Base-by-base conservation (phyloP, 2,329 filamentous ascomycete genomes). In the Dothideomycetes sp. region DNA sequence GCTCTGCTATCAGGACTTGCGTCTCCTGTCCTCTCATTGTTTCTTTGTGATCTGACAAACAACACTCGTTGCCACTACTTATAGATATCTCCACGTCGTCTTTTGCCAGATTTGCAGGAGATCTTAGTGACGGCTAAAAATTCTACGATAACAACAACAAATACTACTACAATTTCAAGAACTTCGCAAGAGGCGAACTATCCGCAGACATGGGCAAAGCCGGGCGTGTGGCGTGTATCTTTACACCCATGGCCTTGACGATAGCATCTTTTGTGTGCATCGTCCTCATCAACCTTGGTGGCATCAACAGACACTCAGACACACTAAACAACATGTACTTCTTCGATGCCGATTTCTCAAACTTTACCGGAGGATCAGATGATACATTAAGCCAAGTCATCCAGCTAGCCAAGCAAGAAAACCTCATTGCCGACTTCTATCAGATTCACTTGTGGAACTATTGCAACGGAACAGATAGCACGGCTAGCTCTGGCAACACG, bases 371-470 rank as follows among this genome's bases (percentile, higher is more conserved):
- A 25, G 43, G 50, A 22, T 46, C 50, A 19, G 50, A 45, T 11
- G 55, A 58, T 47, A 51, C 51, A 36, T 46, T 64, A 28, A 46
- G 51, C 7, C 40, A 44, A 13, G 57, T 68, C 10, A 58, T 70
- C 41, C 53, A 62, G 9, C 52, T 57, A 36, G 55, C 58, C 29
- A 53, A 60, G 24, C 51, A 56, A 4, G 51, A 59, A 30, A 53
- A 54, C 39, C 49, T 74, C 41, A 73, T 94, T 45, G 75, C 73
- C 54, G 78, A 89, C 57, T 71, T 78, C 55, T 96, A 95, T 73
- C 74, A 83, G 46, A 71, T 96, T 57, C 77, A 75, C 56, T 71
- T 96, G 25, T 94, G 85, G 83, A 83, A 82, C 58, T 94, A 87
- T 73, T 96, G 91, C 74, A 67, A 69, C 43, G 77, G 73, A 39